Conservation (phyloP, 2,329 filamentous ascomycete species). For the Aspergillus sergii region DNA sequence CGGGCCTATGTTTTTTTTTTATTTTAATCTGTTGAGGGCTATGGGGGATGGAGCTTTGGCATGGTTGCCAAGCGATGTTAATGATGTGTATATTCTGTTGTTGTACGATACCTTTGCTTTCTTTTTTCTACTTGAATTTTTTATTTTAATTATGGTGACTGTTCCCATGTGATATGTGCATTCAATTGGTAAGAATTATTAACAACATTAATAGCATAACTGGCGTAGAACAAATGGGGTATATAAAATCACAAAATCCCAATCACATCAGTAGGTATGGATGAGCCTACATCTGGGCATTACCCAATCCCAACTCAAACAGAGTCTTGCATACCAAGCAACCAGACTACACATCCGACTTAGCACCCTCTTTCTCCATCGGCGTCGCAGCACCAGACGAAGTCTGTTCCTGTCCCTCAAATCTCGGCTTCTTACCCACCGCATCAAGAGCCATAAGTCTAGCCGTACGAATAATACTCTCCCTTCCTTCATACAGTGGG, state of each 20-base stretch:
- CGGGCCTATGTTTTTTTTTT: not conserved
- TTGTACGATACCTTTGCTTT: constrained; percentile 4
- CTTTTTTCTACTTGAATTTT: not conserved
- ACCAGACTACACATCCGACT: not conserved
- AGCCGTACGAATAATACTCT: constrained; percentile 64
- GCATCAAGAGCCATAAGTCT: constrained; percentile 66
- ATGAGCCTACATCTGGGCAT: not conserved
- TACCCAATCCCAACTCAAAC: not conserved
- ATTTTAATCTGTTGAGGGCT: not conserved
- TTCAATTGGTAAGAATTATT: not conserved
- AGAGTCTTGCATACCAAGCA: not conserved
- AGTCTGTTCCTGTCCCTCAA: constrained; percentile 24
- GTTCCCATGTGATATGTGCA: not conserved
- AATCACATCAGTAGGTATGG: constrained; percentile 5
- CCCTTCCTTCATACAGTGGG: constrained; percentile 76
- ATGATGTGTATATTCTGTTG: not conserved
- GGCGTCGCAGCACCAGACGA: constrained; percentile 13
- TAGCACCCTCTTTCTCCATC: constrained; percentile 10
- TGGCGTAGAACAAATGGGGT: constrained; percentile 5
- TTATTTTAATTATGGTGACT: not conserved
- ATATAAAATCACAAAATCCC: constrained; percentile 15
- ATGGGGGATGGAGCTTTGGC: not conserved
- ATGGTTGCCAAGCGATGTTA: not conserved
- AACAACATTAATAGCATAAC: not conserved
- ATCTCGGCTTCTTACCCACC: constrained; percentile 40